Percentiles rank a stretch among this genome's conserved stretches.
Conservation (phyloP, 2,329 filamentous ascomycete species). For the Neurospora sp. region DNA sequence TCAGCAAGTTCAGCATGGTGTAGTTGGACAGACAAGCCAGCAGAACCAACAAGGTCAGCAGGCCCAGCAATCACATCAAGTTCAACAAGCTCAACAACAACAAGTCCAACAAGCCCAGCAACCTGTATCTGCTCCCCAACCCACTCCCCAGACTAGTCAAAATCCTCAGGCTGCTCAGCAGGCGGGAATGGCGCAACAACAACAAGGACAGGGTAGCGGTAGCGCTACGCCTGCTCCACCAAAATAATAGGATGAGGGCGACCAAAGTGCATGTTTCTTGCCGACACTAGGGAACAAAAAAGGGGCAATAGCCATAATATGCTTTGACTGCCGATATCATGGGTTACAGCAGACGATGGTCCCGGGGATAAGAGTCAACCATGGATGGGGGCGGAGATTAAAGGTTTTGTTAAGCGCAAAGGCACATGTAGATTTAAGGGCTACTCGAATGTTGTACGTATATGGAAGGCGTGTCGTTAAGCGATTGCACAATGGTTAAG, state of each 20-base stretch:
- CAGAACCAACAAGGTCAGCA: background rate
- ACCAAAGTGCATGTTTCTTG: background rate
- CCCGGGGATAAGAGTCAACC: background rate
- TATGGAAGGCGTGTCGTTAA: background rate
- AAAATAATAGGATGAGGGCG: conserved; percentile 9
- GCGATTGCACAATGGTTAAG: background rate
- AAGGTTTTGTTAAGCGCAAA: background rate
- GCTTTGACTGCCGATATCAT: background rate
- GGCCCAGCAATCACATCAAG: background rate
- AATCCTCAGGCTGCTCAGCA: conserved; percentile 11
- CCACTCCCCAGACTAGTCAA: conserved; percentile 5
- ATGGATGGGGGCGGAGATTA: background rate
- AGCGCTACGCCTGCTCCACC: conserved; percentile 17
- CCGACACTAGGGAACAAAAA: background rate
- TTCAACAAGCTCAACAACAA: background rate
- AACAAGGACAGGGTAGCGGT: conserved; percentile 18
- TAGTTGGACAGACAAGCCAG: background rate
- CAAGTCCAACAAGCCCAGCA: background rate
- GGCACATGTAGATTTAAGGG: background rate
- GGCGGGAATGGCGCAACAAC: conserved; percentile 17
- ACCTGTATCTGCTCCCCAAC: background rate
- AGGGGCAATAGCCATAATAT: background rate
- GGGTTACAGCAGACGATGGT: background rate
- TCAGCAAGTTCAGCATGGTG: background rate
- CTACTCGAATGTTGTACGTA: background rate